Percentiles rank a stretch among this genome's conserved stretches.
These are phyloP conservation scores for Cystobasidium onofrii DNA, from an alignment of 768 basidiomycete species.

Conservation along the genomic window DNA sequence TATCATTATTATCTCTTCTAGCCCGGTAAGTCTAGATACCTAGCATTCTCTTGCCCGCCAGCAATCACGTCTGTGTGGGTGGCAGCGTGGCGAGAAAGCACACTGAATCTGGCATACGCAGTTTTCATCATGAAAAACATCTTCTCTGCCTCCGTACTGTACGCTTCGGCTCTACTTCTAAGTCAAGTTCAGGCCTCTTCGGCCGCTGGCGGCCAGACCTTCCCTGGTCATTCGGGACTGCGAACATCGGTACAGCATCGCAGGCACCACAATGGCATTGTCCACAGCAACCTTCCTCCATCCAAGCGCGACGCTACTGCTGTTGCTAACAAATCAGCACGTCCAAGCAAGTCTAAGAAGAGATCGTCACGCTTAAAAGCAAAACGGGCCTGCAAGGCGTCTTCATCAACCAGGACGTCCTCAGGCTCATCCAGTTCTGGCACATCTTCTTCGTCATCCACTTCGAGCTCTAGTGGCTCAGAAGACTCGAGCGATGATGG, in stretches of 20 bases:
- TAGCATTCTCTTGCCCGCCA: no score
- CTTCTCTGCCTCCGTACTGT: neutral
- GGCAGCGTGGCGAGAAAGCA: no score
- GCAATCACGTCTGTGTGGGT: no score
- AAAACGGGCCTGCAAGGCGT: conserved; percentile 24
- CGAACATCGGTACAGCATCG: neutral
- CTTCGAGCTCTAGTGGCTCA: neutral
- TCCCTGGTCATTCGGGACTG: neutral
- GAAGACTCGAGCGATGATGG: neutral
- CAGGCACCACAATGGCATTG: neutral
- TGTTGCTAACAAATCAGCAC: neutral
- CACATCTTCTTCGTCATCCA: conserved; percentile 29
- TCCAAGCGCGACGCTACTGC: neutral
- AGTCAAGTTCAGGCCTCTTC: neutral
- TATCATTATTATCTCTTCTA: no score
- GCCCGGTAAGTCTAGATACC: no score
- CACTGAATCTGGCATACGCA: no score
- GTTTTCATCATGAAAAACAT: neutral
- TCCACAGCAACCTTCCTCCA: neutral
- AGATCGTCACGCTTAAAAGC: neutral
- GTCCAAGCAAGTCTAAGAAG: neutral
- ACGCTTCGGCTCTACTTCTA: neutral
- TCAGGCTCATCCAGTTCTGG: conserved; percentile 14
- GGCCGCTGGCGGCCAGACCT: neutral
- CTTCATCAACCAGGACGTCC: conserved; percentile 1